These are phyloP conservation scores for Chlorella sp. DNA, from an alignment of 139 green algal species.

Conservation along the genomic window DNA sequence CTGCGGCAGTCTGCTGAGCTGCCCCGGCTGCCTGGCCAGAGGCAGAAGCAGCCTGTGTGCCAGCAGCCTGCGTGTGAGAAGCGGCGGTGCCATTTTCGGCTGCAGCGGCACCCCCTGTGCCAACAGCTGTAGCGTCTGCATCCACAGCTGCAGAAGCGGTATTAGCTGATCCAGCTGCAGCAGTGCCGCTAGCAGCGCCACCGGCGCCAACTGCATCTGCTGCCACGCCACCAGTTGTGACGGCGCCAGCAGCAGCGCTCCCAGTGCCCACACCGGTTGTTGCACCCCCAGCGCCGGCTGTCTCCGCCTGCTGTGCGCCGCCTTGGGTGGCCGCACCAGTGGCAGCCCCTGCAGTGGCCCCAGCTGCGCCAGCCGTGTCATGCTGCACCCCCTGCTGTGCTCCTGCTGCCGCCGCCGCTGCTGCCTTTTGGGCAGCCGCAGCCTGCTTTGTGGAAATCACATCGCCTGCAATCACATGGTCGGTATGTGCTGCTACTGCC, in stretches of 20 bases:
- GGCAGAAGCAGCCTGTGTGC: background rate
- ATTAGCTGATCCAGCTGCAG: background rate
- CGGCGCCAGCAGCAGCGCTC: too few species aligned
- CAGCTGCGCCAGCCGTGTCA: background rate
- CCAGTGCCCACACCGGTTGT: too few species aligned
- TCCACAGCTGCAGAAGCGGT: background rate
- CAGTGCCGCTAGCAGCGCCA: background rate
- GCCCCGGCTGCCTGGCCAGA: background rate
- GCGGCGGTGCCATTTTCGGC: background rate
- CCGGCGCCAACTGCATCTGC: background rate
- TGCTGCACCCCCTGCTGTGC: background rate
- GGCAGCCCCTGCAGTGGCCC: background rate
- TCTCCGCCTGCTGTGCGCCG: too few species aligned
- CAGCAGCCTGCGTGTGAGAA: background rate
- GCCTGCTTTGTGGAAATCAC: background rate
- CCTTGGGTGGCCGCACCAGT: too few species aligned
- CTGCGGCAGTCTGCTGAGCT: background rate
- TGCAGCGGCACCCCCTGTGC: background rate
- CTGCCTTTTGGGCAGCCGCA: constrained; percentile 3
- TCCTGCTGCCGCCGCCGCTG: background rate
- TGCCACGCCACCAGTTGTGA: too few species aligned
- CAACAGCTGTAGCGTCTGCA: background rate
- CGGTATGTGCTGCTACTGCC: background rate
- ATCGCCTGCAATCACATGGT: background rate
- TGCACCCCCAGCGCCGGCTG: too few species aligned